phyloP scores from a whole-genome alignment of 805 yeast species.

The Ogataea pignaliae region DNA sequence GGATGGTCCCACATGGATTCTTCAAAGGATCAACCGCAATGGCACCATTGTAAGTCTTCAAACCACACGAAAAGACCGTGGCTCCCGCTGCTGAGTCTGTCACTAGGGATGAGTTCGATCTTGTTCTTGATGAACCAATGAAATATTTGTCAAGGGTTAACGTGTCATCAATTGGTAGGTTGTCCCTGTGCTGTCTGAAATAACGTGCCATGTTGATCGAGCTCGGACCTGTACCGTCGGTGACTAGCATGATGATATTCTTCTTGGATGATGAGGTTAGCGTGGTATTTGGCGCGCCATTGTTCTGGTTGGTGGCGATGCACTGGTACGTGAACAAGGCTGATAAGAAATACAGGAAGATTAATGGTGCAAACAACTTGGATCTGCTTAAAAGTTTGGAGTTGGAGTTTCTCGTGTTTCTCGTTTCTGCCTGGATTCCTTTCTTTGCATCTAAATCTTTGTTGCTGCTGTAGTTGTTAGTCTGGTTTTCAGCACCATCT shows the following conservation, averaged over 20 bases:
- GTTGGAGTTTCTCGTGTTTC: too few species aligned
- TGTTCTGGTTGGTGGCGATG: background rate
- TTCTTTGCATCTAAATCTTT: too few species aligned
- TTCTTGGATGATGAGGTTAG: constrained; percentile 37
- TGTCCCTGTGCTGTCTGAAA: constrained; percentile 59
- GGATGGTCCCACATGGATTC: constrained; percentile 79
- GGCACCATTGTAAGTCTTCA: constrained; percentile 85
- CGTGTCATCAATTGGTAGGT: constrained; percentile 49
- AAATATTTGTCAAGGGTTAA: constrained; percentile 63
- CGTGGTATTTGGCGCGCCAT: background rate
- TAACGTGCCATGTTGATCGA: constrained; percentile 76
- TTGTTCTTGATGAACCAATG: constrained; percentile 81
- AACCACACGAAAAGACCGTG: constrained; percentile 83
- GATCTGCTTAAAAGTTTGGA: too few species aligned
- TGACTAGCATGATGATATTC: constrained; percentile 81
- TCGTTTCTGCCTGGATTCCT: too few species aligned
- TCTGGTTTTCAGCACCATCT: too few species aligned
- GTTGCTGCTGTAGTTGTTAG: too few species aligned
- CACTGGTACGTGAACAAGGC: background rate
- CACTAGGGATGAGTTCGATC: constrained; percentile 69
- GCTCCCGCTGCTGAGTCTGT: constrained; percentile 99
- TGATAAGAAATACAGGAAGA: background rate
- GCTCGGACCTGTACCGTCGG: constrained; percentile 96
- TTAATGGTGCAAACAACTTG: background rate
- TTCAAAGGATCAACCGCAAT: constrained; percentile 73